A percentile compares a stretch with the other conserved stretches of the same genome.
Conservation (phyloP, 805 yeast genomes). For the Scheffersomyces ergatensis region DNA sequence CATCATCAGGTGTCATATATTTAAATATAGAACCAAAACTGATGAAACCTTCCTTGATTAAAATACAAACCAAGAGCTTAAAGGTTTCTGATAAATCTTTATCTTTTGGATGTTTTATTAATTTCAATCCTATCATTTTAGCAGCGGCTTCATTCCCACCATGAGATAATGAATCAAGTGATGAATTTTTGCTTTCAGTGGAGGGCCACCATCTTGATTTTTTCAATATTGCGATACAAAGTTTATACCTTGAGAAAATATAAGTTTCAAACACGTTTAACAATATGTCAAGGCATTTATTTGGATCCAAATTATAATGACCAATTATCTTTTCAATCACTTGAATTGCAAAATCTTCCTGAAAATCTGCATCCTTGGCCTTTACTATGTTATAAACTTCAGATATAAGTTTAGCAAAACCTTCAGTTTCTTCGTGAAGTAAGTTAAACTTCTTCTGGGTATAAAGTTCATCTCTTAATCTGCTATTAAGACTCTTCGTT, state of each 20-base stretch:
- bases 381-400: conserved; percentile 44
- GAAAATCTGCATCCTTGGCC: conserved; percentile 32
- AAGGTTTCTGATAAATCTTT: conserved; percentile 41
- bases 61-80: conserved; percentile 46
- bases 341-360: conserved; percentile 44
- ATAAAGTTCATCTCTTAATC: conserved; percentile 41
- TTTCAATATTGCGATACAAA: conserved; percentile 49
- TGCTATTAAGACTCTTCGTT: conserved; percentile 33
- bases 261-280: conserved; percentile 50
- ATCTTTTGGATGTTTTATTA: conserved; percentile 26
- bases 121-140: conserved; percentile 49
- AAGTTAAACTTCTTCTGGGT: conserved; percentile 62
- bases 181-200: conserved; percentile 26
- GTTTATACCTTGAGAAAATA: conserved; percentile 42
- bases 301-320: conserved; percentile 72
- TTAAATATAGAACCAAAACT: conserved; percentile 61
- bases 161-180: conserved; percentile 26
- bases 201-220: conserved; percentile 70
- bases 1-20: conserved; percentile 52
- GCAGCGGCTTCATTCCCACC: conserved; percentile 63
- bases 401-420: conserved; percentile 63
- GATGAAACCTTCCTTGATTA: conserved; percentile 66
- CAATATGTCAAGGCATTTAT: conserved; percentile 62
- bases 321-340: conserved; percentile 63
- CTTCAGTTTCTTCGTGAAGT: conserved; percentile 73